Percentiles rank a stretch among this genome's conserved stretches.
Evolutionary conservation across 2,329 filamentous ascomycete species (phyloP).

Genomic region (Penicillium glabrum): DNA sequence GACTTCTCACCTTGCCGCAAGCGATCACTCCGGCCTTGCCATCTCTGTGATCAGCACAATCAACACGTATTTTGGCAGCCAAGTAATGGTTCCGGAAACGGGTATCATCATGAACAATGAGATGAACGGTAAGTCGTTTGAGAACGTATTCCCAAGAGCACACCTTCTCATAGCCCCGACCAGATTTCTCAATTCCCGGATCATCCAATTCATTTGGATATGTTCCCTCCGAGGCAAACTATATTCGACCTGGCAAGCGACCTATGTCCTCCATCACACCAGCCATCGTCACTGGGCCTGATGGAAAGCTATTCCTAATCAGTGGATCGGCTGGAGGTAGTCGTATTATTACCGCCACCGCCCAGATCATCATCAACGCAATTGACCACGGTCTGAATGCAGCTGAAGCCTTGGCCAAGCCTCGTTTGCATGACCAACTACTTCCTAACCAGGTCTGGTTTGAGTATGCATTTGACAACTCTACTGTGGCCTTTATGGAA

Average conservation of each 20-base stretch:
- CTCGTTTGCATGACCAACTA: slow-evolving; percentile 79
- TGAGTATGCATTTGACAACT: slow-evolving; percentile 68
- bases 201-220: slow-evolving; percentile 81
- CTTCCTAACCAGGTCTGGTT: slow-evolving; percentile 68
- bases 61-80: slow-evolving; percentile 81
- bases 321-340: slow-evolving; percentile 78
- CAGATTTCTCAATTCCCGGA: slow-evolving; percentile 84
- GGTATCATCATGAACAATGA: slow-evolving; percentile 74
- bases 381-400: slow-evolving; percentile 65
- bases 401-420: slow-evolving; percentile 61
- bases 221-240: slow-evolving; percentile 76
- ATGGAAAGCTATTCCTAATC: slow-evolving; percentile 65
- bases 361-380: slow-evolving; percentile 72
- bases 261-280: slow-evolving; percentile 82
- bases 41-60: slow-evolving; percentile 83
- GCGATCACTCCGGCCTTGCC: slow-evolving; percentile 71
- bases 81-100: slow-evolving; percentile 75
- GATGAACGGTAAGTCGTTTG: slow-evolving; percentile 55
- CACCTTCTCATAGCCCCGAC: slow-evolving; percentile 54
- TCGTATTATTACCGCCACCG: slow-evolving; percentile 76
- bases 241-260: slow-evolving; percentile 75
- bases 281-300: slow-evolving; percentile 68
- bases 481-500: slow-evolving; percentile 63
- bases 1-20: slow-evolving; percentile 59
- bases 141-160: neutral